These are phyloP conservation scores for Bipolaris bicolor DNA, from an alignment of 2,329 filamentous ascomycete genomes.

Conservation along the genomic window DNA sequence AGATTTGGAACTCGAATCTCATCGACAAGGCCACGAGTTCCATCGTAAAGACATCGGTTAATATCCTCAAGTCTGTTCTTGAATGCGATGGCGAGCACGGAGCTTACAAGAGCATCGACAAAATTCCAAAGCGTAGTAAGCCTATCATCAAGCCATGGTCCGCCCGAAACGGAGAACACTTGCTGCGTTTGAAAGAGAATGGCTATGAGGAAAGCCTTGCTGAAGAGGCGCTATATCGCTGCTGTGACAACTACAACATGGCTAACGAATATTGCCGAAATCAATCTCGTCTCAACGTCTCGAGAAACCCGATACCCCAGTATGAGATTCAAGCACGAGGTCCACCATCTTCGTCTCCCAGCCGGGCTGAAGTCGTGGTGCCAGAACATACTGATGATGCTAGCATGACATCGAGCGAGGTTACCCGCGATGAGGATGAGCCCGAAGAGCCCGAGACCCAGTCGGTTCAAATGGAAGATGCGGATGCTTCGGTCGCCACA, in stretches of 20 bases:
- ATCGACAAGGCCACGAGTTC: conserved; percentile 80
- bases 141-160: conserved; percentile 60
- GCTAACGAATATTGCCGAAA: conserved; percentile 78
- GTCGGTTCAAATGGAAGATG: conserved; percentile 52
- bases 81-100: conserved; percentile 76
- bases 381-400: conserved; percentile 38
- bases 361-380: conserved; percentile 43
- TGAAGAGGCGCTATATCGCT: conserved; percentile 81
- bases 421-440: conserved; percentile 33
- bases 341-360: conserved; percentile 39
- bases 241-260: conserved; percentile 67
- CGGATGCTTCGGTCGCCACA: conserved; percentile 21
- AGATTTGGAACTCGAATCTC: conserved; percentile 84
- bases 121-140: conserved; percentile 57
- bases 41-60: conserved; percentile 79
- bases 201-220: conserved; percentile 67
- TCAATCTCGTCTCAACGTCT: conserved; percentile 63
- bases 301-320: conserved; percentile 70
- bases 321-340: conserved; percentile 45
- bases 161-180: conserved; percentile 54
- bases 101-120: conserved; percentile 68
- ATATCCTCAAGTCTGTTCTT: conserved; percentile 80
- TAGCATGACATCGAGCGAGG: conserved; percentile 36
- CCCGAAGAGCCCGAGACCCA: conserved; percentile 39
- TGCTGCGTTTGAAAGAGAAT: conserved; percentile 52